Conservation (phyloP, 1,284 basidiomycete genomes). For the Microbotryum intermedium region DNA sequence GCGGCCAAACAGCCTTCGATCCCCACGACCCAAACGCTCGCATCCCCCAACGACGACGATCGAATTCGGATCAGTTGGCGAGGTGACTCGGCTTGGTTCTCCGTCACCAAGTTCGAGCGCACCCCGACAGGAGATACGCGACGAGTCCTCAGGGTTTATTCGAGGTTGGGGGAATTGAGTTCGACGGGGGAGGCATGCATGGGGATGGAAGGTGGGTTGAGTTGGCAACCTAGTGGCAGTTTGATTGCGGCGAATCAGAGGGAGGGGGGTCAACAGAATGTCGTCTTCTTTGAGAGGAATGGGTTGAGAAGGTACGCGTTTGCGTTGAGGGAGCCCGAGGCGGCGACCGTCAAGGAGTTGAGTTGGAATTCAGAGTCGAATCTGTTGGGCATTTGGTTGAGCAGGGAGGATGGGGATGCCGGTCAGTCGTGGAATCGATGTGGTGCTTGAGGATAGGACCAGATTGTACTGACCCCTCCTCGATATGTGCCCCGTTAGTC, state of each 20-base stretch:
- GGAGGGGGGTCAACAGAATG: slow-evolving; percentile 56
- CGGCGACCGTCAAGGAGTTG: slow-evolving; percentile 64
- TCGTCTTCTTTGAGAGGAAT: slow-evolving; percentile 93
- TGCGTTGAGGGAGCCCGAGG: slow-evolving; percentile 53
- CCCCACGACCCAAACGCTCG: slow-evolving; percentile 30
- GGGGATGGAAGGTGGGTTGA: slow-evolving; percentile 70
- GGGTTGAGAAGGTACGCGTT: slow-evolving; percentile 89
- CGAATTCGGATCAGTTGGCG: slow-evolving; percentile 79
- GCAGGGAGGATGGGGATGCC: slow-evolving; percentile 54
- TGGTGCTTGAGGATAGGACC: background rate
- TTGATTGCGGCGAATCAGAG: slow-evolving; percentile 70
- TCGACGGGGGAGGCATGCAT: slow-evolving; percentile 75
- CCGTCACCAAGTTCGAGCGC: slow-evolving; percentile 60
- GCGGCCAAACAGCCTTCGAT: slow-evolving; percentile 50
- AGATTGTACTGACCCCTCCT: background rate
- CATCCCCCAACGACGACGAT: slow-evolving; percentile 57
- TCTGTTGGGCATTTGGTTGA: slow-evolving; percentile 76
- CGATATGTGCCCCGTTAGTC: slow-evolving; percentile 47
- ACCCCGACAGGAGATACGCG: slow-evolving; percentile 18
- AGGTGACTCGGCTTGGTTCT: slow-evolving; percentile 83
- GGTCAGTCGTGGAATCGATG: slow-evolving; percentile 44
- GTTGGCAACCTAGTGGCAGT: slow-evolving; percentile 80
- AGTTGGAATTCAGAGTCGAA: slow-evolving; percentile 84
- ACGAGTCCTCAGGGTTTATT: slow-evolving; percentile 60
- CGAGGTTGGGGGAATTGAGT: slow-evolving; percentile 65